Base-by-base conservation (phyloP, 2,329 filamentous ascomycete genomes). In the Elsinoe fawcettii region DNA sequence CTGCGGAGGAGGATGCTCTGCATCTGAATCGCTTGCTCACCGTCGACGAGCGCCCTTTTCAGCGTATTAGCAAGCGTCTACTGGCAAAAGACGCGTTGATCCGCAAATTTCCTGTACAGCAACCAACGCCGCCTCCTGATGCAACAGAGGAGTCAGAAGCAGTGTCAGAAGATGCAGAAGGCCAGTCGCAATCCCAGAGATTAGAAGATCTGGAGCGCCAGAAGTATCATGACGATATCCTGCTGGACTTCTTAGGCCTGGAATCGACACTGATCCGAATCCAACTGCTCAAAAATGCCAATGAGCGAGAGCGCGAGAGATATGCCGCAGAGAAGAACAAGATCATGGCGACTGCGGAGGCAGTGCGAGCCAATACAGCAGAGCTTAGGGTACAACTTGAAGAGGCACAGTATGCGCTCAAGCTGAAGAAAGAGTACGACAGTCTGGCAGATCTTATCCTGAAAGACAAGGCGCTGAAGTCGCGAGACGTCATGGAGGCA, bases 41-140 rank as follows among this genome's bases (percentile, higher is more conserved):
- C 62, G 86, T 96, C 60, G 92, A 97, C 76, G 89, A 95, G 68
- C 90, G 90, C 59, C 90, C 90, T 0, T 96, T 95, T 76, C 89
- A 89, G 70, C 86, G 91, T 60, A 84, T 96, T 59, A 88, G 88
- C 20, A 90, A 90, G 73, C 86, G 88, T 30, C 81, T 97, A 7
- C 78, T 88, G 4, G 79, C 81, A 20, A 81, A 87, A 14, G 82
- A 83, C 56, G 82, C 85, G 18, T 78, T 89, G 27, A 77, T 87
- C 16, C 75, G 78, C 59, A 74, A 72, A 56, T 76, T 77, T 46
- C 77, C 76, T 43, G 78, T 81, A 34, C 77, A 80, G 34, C 76
- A 82, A 4, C 79, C 80, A 16, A 87, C 86, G 2, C 86, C 86
- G 49, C 85, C 86, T 2, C 84, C 85, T 4, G 85, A 89, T 60